A percentile compares a stretch with the other conserved stretches of the same genome.
phyloP scores from a whole-genome alignment of 2,329 filamentous ascomycete species.

The Ceratocystis albifundus region DNA sequence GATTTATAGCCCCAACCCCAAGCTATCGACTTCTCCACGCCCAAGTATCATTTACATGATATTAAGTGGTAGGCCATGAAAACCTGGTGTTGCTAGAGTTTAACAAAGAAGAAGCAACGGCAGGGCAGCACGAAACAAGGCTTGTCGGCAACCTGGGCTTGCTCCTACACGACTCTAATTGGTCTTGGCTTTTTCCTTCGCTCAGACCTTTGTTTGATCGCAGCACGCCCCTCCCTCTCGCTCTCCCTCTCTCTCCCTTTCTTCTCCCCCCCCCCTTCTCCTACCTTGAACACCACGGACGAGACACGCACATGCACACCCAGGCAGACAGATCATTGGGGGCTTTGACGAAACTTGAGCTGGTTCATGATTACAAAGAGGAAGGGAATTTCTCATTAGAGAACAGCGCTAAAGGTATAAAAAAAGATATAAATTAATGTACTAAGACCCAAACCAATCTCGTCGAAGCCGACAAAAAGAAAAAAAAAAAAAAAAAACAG shows the following conservation, averaged over 20 bases:
- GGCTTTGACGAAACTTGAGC: no score
- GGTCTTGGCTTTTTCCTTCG: conserved; percentile 8
- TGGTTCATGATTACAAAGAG: not conserved
- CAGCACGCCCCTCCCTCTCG: not conserved
- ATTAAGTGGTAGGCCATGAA: not conserved
- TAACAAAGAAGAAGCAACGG: not conserved
- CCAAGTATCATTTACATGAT: not conserved
- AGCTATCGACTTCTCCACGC: not conserved
- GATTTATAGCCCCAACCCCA: not conserved
- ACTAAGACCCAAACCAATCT: not conserved
- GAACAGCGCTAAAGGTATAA: not conserved
- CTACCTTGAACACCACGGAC: no score
- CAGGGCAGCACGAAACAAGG: conserved; percentile 2
- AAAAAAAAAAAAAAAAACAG: no score
- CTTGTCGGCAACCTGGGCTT: not conserved
- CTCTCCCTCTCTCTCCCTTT: not conserved
- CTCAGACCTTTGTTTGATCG: conserved; percentile 2
- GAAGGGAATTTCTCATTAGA: not conserved
- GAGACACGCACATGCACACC: no score
- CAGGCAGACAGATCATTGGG: no score
- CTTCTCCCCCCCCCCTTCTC: no score
- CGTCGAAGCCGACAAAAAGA: no score
- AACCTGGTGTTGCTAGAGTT: not conserved
- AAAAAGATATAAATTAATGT: no score
- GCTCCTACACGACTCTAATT: conserved; percentile 9